Percentiles rank a stretch among this genome's conserved stretches.
phyloP scores from a whole-genome alignment of 2,329 filamentous ascomycete genomes.

The Nannizzia gypsea region DNA sequence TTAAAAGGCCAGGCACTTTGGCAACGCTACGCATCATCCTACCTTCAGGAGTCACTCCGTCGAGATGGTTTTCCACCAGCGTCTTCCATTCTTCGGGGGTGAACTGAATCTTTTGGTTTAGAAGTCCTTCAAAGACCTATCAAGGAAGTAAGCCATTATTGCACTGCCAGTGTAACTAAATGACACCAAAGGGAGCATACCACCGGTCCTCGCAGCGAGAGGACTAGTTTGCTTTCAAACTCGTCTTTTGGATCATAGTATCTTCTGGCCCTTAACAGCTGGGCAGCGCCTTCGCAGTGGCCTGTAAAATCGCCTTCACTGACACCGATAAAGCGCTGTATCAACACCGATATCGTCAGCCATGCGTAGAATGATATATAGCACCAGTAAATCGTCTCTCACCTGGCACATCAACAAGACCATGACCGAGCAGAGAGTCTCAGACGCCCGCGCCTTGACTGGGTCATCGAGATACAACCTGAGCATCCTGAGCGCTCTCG shows the following conservation, averaged over 20 bases:
- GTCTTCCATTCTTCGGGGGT: constrained; percentile 24
- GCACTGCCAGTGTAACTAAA: background rate
- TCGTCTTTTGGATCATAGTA: constrained; percentile 21
- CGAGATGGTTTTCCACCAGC: constrained; percentile 23
- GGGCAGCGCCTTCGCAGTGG: constrained; percentile 27
- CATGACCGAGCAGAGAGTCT: constrained; percentile 30
- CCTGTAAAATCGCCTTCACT: constrained; percentile 16
- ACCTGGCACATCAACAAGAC: constrained; percentile 26
- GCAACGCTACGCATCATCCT: constrained; percentile 24
- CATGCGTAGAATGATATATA: background rate
- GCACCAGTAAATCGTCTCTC: background rate
- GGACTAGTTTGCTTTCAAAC: constrained; percentile 26
- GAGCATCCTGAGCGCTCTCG: constrained; percentile 21
- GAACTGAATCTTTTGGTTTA: constrained; percentile 25
- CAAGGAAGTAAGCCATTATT: background rate
- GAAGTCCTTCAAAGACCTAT: constrained; percentile 28
- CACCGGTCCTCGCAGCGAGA: constrained; percentile 27
- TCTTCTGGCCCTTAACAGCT: constrained; percentile 26
- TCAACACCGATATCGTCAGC: background rate
- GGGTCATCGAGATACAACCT: constrained; percentile 23
- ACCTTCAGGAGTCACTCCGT: constrained; percentile 21
- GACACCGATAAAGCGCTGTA: constrained; percentile 17
- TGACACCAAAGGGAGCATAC: constrained; percentile 16
- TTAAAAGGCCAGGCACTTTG: constrained; percentile 22
- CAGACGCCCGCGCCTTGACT: constrained; percentile 21